Evolutionary conservation across 192 early-diverging fungal species (phyloP).

Genomic region (Coemansia sp.): DNA sequence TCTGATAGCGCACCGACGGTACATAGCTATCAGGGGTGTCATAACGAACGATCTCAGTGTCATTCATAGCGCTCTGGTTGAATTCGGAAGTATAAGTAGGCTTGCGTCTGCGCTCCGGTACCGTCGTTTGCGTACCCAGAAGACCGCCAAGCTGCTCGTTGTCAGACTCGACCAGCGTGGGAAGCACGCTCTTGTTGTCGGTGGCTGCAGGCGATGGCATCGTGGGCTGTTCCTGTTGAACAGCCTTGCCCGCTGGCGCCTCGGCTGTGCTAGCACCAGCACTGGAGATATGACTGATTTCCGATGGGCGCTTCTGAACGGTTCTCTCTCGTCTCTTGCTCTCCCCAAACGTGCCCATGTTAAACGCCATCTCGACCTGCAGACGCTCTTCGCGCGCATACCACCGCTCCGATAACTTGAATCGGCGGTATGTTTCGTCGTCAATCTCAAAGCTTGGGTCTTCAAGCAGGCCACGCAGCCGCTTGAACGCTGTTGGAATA

Average conservation of each 20-base stretch:
- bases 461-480: conserved; percentile 39
- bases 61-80: neutral
- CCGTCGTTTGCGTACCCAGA: neutral
- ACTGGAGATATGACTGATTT: neutral
- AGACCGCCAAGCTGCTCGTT: neutral
- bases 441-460: conserved; percentile 45
- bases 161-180: neutral
- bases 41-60: too few relatives aligned
- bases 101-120: neutral
- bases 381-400: conserved; percentile 47
- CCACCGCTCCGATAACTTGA: conserved; percentile 55
- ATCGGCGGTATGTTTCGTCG: conserved; percentile 46
- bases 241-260: neutral
- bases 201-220: neutral
- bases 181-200: neutral
- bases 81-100: neutral
- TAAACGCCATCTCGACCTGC: conserved; percentile 35
- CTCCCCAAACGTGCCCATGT: conserved; percentile 30
- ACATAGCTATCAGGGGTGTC: neutral
- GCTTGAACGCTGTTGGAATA: conserved; percentile 55
- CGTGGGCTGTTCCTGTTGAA: neutral
- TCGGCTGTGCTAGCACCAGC: neutral
- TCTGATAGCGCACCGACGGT: neutral
- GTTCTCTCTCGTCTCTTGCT: conserved; percentile 20
- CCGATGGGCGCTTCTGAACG: conserved; percentile 15